Percentiles rank a stretch among this genome's conserved stretches.
phyloP scores from a whole-genome alignment of 192 early-diverging fungal genomes.

The Coemansia sp. region DNA sequence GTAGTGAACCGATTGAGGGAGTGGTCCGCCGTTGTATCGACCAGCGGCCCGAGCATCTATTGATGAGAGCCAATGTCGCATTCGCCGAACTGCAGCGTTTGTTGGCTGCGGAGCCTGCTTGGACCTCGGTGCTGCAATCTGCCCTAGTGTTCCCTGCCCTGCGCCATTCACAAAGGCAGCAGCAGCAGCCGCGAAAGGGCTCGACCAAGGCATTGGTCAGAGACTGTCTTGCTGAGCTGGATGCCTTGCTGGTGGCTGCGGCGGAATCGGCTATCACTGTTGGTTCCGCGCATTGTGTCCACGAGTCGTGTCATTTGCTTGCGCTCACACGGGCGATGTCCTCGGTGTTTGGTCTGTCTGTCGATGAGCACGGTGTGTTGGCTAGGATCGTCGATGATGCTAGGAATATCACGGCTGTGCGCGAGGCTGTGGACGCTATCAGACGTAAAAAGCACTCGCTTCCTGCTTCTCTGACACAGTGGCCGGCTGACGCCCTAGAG shows the following conservation, averaged over 20 bases:
- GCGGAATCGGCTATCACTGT: slow-evolving; percentile 25
- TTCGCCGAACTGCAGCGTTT: slow-evolving; percentile 31
- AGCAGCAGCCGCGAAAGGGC: slow-evolving; percentile 36
- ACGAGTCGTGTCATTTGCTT: slow-evolving; percentile 35
- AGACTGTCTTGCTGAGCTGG: slow-evolving; percentile 27
- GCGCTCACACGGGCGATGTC: slow-evolving; percentile 24
- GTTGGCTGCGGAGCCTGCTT: slow-evolving; percentile 11
- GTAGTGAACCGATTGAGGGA: background rate
- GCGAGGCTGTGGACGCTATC: slow-evolving; percentile 36
- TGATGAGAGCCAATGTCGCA: slow-evolving; percentile 31
- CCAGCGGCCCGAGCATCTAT: slow-evolving; percentile 29
- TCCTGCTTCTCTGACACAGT: slow-evolving; percentile 19
- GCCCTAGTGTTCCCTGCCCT: slow-evolving; percentile 35
- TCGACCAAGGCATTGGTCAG: slow-evolving; percentile 24
- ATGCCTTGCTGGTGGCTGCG: slow-evolving; percentile 17
- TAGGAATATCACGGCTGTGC: slow-evolving; percentile 39
- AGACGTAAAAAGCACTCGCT: slow-evolving; percentile 18
- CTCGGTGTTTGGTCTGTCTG: slow-evolving; percentile 23
- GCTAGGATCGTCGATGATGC: slow-evolving; percentile 34
- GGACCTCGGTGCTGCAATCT: slow-evolving; percentile 23
- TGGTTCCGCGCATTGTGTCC: slow-evolving; percentile 42
- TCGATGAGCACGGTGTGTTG: background rate
- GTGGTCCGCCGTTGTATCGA: slow-evolving; percentile 25
- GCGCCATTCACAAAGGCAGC: slow-evolving; percentile 4
- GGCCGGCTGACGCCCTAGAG: slow-evolving; percentile 31